Evolutionary conservation across 495 filamentous ascomycete species (phyloP), one percentile per base, ranked within the genome.

Genomic region (Immersiella caudata): DNA sequence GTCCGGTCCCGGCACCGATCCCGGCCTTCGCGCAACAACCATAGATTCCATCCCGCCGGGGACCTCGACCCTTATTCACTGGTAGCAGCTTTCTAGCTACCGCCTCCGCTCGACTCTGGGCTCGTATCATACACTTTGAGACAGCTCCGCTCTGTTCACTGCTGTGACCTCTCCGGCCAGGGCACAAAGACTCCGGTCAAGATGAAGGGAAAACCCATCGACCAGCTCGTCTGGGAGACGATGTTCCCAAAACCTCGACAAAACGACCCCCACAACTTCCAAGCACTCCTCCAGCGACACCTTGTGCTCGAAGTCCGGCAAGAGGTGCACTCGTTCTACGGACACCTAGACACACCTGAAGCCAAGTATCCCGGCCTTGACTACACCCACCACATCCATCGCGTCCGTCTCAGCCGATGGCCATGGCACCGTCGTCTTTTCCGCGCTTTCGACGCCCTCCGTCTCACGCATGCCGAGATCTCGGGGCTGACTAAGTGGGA

Each of bases 361-460:
- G 92, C 93, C 52, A 92, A 93, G 70, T 96, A 97, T 70, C 93
- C 93, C 0, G 93, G 93, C 27, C 84, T 97, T 52, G 93, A 97
- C 81, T 97, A 97, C 79, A 88, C 88, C 46, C 83, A 91, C 74
- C 81, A 81, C 4, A 90, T 89, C 20, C 93, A 97, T 81, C 92
- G 93, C 71, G 89, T 92, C 82, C 88, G 93, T 58, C 87, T 97
- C 7, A 82, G 89, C 70, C 90, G 92, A 50, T 96, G 90, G 80
- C 84, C 83, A 1, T 93, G 90, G 86, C 93, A 97, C 76, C 87
- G 87, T 65, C 84, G 86, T 70, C 84, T 97, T 0, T 96, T 97
- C 79, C 86, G 87, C 40, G 90, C 89, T 46, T 96, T 97, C 70
- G 92, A 97, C 71, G 82, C 82, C 50, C 84, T 97, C 21, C 82